phyloP scores from a whole-genome alignment of 768 basidiomycete species.

The Pisolithus tinctorius region DNA sequence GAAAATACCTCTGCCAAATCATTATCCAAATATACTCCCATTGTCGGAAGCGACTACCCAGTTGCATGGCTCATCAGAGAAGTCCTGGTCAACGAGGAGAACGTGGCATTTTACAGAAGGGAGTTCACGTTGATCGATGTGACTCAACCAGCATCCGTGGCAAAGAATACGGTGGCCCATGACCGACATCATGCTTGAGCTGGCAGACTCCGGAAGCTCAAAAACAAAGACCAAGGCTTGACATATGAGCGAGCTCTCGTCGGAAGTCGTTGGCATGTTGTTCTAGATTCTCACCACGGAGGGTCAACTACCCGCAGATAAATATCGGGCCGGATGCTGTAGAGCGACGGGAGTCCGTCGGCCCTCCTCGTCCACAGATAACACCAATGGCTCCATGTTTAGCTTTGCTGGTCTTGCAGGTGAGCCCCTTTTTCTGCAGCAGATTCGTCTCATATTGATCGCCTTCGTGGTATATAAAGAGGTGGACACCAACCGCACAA shows the following conservation, averaged over 20 bases:
- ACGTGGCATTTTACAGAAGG: constrained; percentile 23
- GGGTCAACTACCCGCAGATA: constrained; percentile 12
- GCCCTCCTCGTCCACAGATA: constrained; percentile 9
- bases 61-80: constrained; percentile 23
- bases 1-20: constrained; percentile 23
- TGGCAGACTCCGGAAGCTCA: constrained; percentile 19
- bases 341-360: constrained; percentile 24
- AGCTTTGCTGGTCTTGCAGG: constrained; percentile 17
- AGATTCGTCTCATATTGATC: background rate
- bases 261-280: too few relatives aligned
- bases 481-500: constrained; percentile 16
- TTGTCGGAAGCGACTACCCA: constrained; percentile 23
- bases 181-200: constrained; percentile 21
- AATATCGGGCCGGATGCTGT: constrained; percentile 26
- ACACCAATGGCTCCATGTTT: constrained; percentile 7
- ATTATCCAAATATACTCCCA: constrained; percentile 16
- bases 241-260: too few relatives aligned
- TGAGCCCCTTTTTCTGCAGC: constrained; percentile 2
- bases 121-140: background rate
- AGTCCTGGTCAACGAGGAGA: constrained; percentile 20
- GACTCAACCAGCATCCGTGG: too few relatives aligned
- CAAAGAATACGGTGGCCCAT: constrained; percentile 25
- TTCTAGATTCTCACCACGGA: constrained; percentile 20
- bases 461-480: constrained; percentile 10
- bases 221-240: constrained; percentile 24